Percentiles rank a stretch among this genome's conserved stretches.
Evolutionary conservation across 2,329 filamentous ascomycete species (phyloP).

Genomic region (Alternaria arborescens): DNA sequence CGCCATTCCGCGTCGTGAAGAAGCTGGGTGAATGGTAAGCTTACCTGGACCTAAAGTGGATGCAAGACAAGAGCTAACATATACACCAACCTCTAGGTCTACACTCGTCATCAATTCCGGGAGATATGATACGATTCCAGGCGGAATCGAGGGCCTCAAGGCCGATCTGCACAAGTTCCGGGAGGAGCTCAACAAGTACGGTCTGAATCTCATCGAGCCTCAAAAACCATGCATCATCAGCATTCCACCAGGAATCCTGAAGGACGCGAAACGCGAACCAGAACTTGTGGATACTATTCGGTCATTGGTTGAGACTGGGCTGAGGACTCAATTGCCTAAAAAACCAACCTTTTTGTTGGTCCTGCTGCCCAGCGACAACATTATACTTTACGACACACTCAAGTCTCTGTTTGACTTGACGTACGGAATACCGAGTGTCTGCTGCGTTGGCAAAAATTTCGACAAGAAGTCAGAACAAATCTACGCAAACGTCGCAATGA

Average conservation of each 20-base stretch:
- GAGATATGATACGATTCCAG: slow-evolving; percentile 25
- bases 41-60: neutral
- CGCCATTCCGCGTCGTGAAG: slow-evolving; percentile 37
- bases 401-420: slow-evolving; percentile 74
- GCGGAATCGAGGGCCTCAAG: slow-evolving; percentile 20
- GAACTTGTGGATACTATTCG: slow-evolving; percentile 53
- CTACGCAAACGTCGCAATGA: slow-evolving; percentile 63
- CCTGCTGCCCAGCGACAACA: slow-evolving; percentile 42
- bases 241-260: slow-evolving; percentile 19
- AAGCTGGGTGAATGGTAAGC: slow-evolving; percentile 28
- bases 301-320: slow-evolving; percentile 65
- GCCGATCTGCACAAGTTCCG: slow-evolving; percentile 24
- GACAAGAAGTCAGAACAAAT: slow-evolving; percentile 51
- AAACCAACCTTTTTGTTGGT: slow-evolving; percentile 44
- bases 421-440: slow-evolving; percentile 70
- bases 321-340: slow-evolving; percentile 55
- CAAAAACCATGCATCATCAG: slow-evolving; percentile 18
- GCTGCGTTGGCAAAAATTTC: slow-evolving; percentile 68
- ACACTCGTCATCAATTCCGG: slow-evolving; percentile 44
- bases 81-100: slow-evolving; percentile 14
- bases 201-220: slow-evolving; percentile 30
- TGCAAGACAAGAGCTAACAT: neutral
- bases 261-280: neutral
- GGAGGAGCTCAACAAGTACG: slow-evolving; percentile 29
- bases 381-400: slow-evolving; percentile 58